Conservation (phyloP, 2,329 filamentous ascomycete species). For the Pseudogymnoascus verrucosus region DNA sequence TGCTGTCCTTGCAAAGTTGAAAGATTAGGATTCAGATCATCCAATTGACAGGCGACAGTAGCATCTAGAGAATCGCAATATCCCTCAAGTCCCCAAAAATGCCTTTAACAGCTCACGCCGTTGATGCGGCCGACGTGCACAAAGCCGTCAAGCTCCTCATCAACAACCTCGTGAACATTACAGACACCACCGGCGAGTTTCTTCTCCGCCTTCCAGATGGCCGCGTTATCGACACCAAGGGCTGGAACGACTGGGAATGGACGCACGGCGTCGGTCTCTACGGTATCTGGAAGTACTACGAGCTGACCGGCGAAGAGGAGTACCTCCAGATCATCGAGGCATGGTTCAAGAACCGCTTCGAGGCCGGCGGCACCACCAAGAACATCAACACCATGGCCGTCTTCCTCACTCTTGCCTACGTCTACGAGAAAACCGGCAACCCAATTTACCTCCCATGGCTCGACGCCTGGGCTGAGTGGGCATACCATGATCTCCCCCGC, state of each 20-base stretch:
- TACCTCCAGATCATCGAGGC: conserved; percentile 60
- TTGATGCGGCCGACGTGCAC: conserved; percentile 38
- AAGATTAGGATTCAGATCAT: not conserved
- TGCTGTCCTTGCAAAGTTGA: not conserved
- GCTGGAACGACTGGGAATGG: conserved; percentile 80
- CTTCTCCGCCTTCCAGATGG: conserved; percentile 63
- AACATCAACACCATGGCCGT: conserved; percentile 82
- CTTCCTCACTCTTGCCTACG: conserved; percentile 65
- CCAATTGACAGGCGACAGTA: not conserved
- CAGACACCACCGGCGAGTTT: conserved; percentile 67
- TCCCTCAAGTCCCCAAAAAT: conserved; percentile 24
- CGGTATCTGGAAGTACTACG: conserved; percentile 76
- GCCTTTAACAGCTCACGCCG: conserved; percentile 31
- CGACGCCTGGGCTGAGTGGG: conserved; percentile 76
- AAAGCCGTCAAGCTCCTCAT: conserved; percentile 58
- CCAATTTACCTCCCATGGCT: conserved; percentile 67
- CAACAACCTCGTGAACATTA: conserved; percentile 68
- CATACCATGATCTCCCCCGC: conserved; percentile 65
- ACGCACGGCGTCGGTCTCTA: conserved; percentile 74
- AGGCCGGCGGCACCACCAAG: conserved; percentile 54
- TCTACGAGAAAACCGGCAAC: conserved; percentile 69
- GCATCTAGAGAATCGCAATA: not conserved
- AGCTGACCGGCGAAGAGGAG: conserved; percentile 53
- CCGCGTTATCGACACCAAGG: conserved; percentile 73
- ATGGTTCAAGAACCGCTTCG: conserved; percentile 53